phyloP scores from a whole-genome alignment of 2,329 filamentous ascomycete genomes.

The Fusarium haematococcum region DNA sequence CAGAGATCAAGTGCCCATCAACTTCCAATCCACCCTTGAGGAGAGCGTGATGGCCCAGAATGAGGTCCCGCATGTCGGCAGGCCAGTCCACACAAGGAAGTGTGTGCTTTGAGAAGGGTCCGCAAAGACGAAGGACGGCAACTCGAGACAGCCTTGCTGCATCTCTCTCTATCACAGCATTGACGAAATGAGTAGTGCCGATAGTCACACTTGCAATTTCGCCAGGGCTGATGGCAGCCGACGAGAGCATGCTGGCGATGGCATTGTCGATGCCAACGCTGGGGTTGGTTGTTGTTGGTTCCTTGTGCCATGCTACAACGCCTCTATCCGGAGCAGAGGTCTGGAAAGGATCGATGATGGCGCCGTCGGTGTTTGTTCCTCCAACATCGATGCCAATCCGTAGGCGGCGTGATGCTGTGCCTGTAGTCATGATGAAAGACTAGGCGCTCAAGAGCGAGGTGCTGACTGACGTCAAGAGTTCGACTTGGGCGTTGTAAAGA shows the following conservation, averaged over 20 bases:
- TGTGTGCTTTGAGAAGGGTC: conserved; percentile 63
- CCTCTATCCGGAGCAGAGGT: conserved; percentile 52
- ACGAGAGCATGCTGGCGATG: conserved; percentile 57
- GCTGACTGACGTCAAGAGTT: not conserved
- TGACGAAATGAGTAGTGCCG: conserved; percentile 70
- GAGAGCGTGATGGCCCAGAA: conserved; percentile 59
- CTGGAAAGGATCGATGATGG: conserved; percentile 59
- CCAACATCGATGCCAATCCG: conserved; percentile 61
- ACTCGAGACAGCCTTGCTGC: conserved; percentile 60
- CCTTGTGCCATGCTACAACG: conserved; percentile 63
- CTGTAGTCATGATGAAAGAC: conserved; percentile 29
- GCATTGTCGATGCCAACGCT: conserved; percentile 60
- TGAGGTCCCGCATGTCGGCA: conserved; percentile 58
- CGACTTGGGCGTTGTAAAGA: not conserved
- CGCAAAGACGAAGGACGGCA: conserved; percentile 66
- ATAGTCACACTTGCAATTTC: conserved; percentile 63
- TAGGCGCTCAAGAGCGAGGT: not conserved
- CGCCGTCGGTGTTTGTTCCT: conserved; percentile 66
- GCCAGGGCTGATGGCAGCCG: conserved; percentile 47
- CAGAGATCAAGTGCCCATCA: conserved; percentile 60
- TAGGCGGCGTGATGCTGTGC: conserved; percentile 37
- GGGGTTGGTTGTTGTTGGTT: conserved; percentile 61
- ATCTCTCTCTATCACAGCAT: conserved; percentile 68
- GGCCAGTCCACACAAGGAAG: conserved; percentile 67
- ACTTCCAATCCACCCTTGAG: conserved; percentile 65